Conservation (phyloP, 2,329 filamentous ascomycete genomes). For the Verticillium longisporum region DNA sequence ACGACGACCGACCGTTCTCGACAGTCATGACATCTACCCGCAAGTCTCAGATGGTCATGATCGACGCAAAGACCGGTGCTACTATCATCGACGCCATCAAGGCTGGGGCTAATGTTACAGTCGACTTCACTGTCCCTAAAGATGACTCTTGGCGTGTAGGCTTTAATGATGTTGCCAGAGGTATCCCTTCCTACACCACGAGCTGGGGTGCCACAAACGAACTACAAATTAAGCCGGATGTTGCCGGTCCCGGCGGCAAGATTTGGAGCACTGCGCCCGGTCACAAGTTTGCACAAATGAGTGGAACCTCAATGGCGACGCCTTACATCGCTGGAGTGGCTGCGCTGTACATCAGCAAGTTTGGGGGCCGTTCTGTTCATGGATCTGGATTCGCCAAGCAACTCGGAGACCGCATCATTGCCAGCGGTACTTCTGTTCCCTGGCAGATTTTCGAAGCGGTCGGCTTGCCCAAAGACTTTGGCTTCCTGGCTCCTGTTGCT, state of each 20-base stretch:
- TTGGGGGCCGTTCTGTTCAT: slow-evolving; percentile 23
- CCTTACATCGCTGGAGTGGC: slow-evolving; percentile 45
- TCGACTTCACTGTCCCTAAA: slow-evolving; percentile 5
- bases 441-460: slow-evolving; percentile 16
- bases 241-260: slow-evolving; percentile 48
- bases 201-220: slow-evolving; percentile 58
- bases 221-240: slow-evolving; percentile 47
- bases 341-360: slow-evolving; percentile 27
- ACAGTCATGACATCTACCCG: slow-evolving; percentile 21
- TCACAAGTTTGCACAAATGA: slow-evolving; percentile 41
- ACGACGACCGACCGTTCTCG: slow-evolving; percentile 25
- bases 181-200: slow-evolving; percentile 32
- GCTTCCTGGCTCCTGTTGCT: slow-evolving; percentile 22
- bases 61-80: slow-evolving; percentile 31
- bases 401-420: slow-evolving; percentile 22
- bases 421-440: slow-evolving; percentile 21
- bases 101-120: slow-evolving; percentile 31
- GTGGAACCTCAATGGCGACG: slow-evolving; percentile 55
- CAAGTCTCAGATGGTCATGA: slow-evolving; percentile 31
- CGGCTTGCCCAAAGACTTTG: slow-evolving; percentile 14
- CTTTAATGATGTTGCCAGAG: slow-evolving; percentile 28
- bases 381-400: slow-evolving; percentile 21
- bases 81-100: slow-evolving; percentile 36
- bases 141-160: slow-evolving; percentile 13
- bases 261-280: slow-evolving; percentile 53